Conservation (phyloP, 1,284 basidiomycete species). For the Trametes sp. region DNA sequence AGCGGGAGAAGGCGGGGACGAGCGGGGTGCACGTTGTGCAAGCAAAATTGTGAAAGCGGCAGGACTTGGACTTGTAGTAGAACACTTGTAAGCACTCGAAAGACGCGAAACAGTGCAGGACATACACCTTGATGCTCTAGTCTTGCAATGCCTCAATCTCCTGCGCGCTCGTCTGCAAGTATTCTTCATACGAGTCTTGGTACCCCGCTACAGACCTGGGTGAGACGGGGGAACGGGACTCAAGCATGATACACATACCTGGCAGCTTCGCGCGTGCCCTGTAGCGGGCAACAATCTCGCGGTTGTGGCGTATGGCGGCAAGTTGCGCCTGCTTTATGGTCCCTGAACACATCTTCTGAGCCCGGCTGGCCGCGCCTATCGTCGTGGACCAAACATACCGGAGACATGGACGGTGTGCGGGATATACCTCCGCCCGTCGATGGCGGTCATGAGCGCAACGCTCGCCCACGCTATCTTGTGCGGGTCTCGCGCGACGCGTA, state of each 20-base stretch:
- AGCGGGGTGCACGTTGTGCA: conserved; percentile 13
- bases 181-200: conserved; percentile 65
- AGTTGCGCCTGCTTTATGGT: conserved; percentile 83
- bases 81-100: too few relatives aligned
- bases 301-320: conserved; percentile 75
- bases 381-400: conserved; percentile 50
- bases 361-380: too few relatives aligned
- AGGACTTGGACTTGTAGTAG: too few relatives aligned
- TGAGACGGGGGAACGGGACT: background rate
- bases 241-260: conserved; percentile 45
- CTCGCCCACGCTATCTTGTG: conserved; percentile 78
- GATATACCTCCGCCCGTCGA: conserved; percentile 64
- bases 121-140: conserved; percentile 38
- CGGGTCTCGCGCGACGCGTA: conserved; percentile 80
- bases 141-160: conserved; percentile 73
- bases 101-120: too few relatives aligned
- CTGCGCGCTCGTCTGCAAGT: conserved; percentile 59
- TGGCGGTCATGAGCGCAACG: conserved; percentile 64
- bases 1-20: conserved; percentile 3
- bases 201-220: conserved; percentile 49
- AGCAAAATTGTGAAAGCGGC: conserved; percentile 33
- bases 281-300: conserved; percentile 70
- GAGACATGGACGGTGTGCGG: conserved; percentile 80
- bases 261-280: conserved; percentile 59
- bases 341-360: conserved; percentile 49